Conservation (phyloP, 2,329 filamentous ascomycete species). For the Biscogniauxia marginata region DNA sequence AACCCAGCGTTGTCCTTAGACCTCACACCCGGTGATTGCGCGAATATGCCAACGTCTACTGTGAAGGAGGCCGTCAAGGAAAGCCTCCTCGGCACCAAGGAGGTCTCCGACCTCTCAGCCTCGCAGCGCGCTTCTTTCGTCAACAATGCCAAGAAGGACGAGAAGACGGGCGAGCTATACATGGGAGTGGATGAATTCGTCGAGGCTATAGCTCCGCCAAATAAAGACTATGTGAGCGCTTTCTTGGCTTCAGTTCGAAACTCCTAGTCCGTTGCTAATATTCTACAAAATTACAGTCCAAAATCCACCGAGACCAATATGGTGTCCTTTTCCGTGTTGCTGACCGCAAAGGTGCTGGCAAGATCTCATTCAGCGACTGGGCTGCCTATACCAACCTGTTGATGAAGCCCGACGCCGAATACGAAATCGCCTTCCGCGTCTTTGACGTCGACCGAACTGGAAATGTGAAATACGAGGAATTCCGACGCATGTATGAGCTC, state of each 20-base stretch:
- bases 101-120: conserved; percentile 63
- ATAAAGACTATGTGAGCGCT: conserved; percentile 84
- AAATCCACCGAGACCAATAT: conserved; percentile 94
- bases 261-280: conserved; percentile 10
- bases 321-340: conserved; percentile 89
- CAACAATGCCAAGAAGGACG: conserved; percentile 72
- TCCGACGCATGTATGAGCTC: conserved; percentile 79
- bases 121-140: conserved; percentile 76
- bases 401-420: conserved; percentile 92
- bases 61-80: conserved; percentile 77
- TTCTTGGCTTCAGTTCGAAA: too few species aligned
- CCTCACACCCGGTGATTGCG: conserved; percentile 1
- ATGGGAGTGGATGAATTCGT: conserved; percentile 88
- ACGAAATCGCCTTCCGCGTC: conserved; percentile 95
- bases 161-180: conserved; percentile 71
- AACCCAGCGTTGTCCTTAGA: conserved; percentile 3
- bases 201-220: conserved; percentile 79
- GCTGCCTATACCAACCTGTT: conserved; percentile 91
- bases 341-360: conserved; percentile 72
- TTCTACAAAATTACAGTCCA: conserved; percentile 64
- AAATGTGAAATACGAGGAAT: conserved; percentile 84
- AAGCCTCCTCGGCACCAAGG: conserved; percentile 65
- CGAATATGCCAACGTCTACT: conserved; percentile 42
- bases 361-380: conserved; percentile 82
- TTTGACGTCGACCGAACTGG: conserved; percentile 87